These are phyloP conservation scores for Castanea mollissima DNA, from an alignment of 306 rosid genomes.

Conservation along the genomic window DNA sequence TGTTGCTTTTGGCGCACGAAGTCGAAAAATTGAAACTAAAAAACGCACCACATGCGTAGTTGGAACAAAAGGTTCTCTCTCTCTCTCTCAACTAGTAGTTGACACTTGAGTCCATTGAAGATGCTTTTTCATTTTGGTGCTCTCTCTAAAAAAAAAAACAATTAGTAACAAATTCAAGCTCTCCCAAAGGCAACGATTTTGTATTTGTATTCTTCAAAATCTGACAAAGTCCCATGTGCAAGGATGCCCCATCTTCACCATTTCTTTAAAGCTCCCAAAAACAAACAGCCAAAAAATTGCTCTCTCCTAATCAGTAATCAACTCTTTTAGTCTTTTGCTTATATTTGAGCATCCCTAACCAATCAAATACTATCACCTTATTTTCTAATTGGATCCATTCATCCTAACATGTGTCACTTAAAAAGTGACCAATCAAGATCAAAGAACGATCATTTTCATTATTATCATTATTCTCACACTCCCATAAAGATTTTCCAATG, in stretches of 20 bases:
- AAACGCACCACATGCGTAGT: conserved; percentile 17
- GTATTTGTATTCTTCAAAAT: conserved; percentile 38
- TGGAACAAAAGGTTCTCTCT: not conserved
- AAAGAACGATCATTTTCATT: conserved; percentile 24
- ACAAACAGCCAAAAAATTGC: conserved; percentile 43
- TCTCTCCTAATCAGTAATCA: conserved; percentile 37
- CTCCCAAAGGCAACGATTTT: conserved; percentile 34
- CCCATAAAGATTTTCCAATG: not conserved
- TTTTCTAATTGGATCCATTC: not conserved
- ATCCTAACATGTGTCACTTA: conserved; percentile 18
- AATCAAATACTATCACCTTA: conserved; percentile 24
- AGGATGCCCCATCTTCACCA: conserved; percentile 41
- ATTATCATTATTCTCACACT: conserved; percentile 8
- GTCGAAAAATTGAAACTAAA: not conserved
- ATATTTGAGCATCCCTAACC: conserved; percentile 32
- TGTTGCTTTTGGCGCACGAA: conserved; percentile 7
- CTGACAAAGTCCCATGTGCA: conserved; percentile 82
- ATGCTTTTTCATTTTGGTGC: conserved; percentile 18
- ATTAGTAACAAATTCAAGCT: not conserved
- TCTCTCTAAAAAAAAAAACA: not conserved
- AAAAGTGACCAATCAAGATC: not conserved
- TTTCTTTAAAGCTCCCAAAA: conserved; percentile 27
- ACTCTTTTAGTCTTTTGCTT: not conserved
- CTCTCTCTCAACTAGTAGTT: conserved; percentile 18
- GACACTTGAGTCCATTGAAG: not conserved